Conservation (phyloP, 1,139 yeast species). For the Ogataea hybrid region DNA sequence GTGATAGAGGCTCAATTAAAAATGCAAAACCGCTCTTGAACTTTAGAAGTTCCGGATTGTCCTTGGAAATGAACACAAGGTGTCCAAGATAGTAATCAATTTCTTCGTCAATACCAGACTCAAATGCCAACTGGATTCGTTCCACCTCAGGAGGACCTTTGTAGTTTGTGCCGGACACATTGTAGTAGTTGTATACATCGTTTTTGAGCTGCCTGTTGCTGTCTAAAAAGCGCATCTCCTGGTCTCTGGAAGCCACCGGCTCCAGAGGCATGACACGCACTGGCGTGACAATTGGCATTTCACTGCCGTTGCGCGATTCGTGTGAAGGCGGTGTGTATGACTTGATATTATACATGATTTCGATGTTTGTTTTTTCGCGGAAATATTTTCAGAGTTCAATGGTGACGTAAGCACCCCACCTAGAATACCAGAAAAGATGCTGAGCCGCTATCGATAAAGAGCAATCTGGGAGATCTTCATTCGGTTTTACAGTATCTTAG, state of each 20-base stretch:
- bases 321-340: slow-evolving; percentile 13
- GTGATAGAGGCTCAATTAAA: slow-evolving; percentile 50
- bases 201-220: slow-evolving; percentile 29
- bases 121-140: slow-evolving; percentile 63
- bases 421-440: too few relatives aligned
- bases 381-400: slow-evolving; percentile 1
- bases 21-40: slow-evolving; percentile 46
- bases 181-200: slow-evolving; percentile 31
- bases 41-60: slow-evolving; percentile 45
- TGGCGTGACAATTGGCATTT: slow-evolving; percentile 2
- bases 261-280: slow-evolving; percentile 28
- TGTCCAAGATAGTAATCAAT: slow-evolving; percentile 65
- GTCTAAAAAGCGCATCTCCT: slow-evolving; percentile 31
- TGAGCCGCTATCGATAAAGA: too few relatives aligned
- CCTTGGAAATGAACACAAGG: slow-evolving; percentile 54
- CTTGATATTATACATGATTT: slow-evolving; percentile 12
- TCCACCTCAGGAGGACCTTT: slow-evolving; percentile 56
- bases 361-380: slow-evolving; percentile 2
- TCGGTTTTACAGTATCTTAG: too few relatives aligned
- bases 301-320: slow-evolving; percentile 10
- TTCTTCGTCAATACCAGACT: slow-evolving; percentile 57
- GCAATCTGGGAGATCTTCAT: too few relatives aligned
- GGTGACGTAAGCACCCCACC: background rate
- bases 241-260: slow-evolving; percentile 29
- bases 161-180: slow-evolving; percentile 46